Conservation (phyloP, 2,329 filamentous ascomycete species). For the Sclerotinia trifoliorum region DNA sequence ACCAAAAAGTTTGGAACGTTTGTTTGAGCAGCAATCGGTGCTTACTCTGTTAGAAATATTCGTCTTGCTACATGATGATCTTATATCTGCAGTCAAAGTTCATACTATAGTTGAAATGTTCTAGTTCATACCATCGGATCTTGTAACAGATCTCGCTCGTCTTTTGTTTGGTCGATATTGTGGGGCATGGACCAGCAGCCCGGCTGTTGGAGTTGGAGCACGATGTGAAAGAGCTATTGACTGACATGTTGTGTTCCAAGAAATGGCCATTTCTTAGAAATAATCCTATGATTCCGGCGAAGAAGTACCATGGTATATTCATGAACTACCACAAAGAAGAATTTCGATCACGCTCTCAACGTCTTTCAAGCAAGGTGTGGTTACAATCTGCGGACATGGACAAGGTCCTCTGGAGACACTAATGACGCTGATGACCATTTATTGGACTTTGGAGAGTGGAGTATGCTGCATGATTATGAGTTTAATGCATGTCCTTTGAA, state of each 20-base stretch:
- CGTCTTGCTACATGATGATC: background rate
- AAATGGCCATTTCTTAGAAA: background rate
- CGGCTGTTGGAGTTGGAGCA: background rate
- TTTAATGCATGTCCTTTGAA: background rate
- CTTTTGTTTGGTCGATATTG: background rate
- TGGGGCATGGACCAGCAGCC: background rate
- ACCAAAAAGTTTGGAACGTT: background rate
- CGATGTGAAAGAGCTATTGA: background rate
- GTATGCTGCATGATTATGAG: background rate
- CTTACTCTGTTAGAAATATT: background rate
- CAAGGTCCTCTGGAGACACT: constrained; percentile 2
- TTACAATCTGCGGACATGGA: constrained; percentile 13
- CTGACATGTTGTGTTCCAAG: background rate
- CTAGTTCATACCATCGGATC: background rate
- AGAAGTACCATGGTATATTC: background rate
- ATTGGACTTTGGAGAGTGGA: constrained; percentile 13
- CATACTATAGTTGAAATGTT: background rate
- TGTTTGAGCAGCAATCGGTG: background rate
- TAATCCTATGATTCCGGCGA: background rate
- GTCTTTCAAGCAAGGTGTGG: constrained; percentile 9
- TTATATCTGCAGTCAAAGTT: background rate
- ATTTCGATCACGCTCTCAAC: background rate
- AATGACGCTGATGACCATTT: background rate
- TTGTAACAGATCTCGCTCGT: background rate
- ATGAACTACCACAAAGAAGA: background rate